phyloP scores from a whole-genome alignment of 78 protist species.

The Emiliania huxleyi region DNA sequence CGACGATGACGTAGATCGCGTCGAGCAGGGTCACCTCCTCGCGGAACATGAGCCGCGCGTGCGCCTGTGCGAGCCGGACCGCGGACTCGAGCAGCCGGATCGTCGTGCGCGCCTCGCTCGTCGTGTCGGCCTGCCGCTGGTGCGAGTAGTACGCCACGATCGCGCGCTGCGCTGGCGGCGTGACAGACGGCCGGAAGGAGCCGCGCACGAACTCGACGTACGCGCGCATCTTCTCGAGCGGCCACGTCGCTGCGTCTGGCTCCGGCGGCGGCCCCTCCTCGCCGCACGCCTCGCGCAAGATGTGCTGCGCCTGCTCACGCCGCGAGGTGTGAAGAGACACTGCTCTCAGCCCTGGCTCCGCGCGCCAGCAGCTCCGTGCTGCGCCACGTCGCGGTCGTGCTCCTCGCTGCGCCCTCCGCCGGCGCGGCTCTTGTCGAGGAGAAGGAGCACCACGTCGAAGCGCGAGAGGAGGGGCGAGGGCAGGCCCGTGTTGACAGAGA shows the following conservation, averaged over 20 bases:
- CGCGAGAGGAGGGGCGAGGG: conserved; percentile 87
- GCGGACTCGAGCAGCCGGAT: conserved; percentile 89
- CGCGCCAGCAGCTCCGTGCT: too few relatives aligned
- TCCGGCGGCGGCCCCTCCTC: too few relatives aligned
- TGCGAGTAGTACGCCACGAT: conserved; percentile 62
- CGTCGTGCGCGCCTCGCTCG: conserved; percentile 84
- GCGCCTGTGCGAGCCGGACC: conserved; percentile 65
- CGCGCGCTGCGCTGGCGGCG: conserved; percentile 14
- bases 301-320: too few relatives aligned
- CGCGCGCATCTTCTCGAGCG: conserved; percentile 53
- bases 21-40: not conserved
- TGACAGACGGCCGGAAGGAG: not conserved
- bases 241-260: not conserved
- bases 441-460: conserved; percentile 90
- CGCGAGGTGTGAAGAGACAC: too few relatives aligned
- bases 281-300: too few relatives aligned
- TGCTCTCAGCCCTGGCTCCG: too few relatives aligned
- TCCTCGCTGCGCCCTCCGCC: too few relatives aligned
- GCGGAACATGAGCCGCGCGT: not conserved
- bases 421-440: too few relatives aligned
- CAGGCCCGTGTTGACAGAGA: conserved; percentile 76
- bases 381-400: conserved; percentile 82
- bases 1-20: not conserved
- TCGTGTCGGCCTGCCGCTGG: conserved; percentile 62
- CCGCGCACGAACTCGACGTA: conserved; percentile 60